Base-by-base conservation (phyloP, 331 rosid genomes). In the Rhamnella rubrinervis region DNA sequence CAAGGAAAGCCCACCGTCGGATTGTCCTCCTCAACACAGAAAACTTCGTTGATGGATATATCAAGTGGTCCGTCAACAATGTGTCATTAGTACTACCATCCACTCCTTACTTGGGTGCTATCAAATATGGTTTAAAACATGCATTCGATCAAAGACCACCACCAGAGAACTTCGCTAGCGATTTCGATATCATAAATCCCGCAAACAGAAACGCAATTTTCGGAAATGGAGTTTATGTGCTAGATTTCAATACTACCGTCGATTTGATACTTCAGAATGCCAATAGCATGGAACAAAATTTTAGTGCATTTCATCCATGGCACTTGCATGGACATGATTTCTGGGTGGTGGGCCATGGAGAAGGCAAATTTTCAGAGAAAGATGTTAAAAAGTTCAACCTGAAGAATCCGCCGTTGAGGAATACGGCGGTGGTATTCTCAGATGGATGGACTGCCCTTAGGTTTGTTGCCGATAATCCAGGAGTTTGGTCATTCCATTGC, bases 321-420 rank as follows among this genome's bases (percentile, higher is more conserved):
- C 98, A 92, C 67, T 73, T 92, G 59, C 98, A 92, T 58, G 98
- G 98, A 0, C 98, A 92, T 61, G 93, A 92, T 41, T 92, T 92
- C 28, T 92, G 98, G 98, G 93, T 92, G 6, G 19, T 84, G 68
- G 89, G 80, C 0, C 78, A 85, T 8, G 98, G 98, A 14, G 98
- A 90, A 0, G 98, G 97, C 6, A 92, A 74, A 70, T 92, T 90
- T 39, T 59, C 66, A 0, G 31, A 6, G 0, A 68, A 69, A 0
- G 87, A 87, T 44, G 89, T 71, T 79, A 71, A 40, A 37, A 72
- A 46, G 14, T 76, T 90, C 13, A 92, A 92, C 70, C 23, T 92
- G 75, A 83, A 77, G 17, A 81, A 84, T 39, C 96, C 98, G 1
- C 98, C 98, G 1, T 38, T 84, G 78, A 71, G 85, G 71, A 92